Conservation (phyloP, 179 eudicot species). For the Spergularia azorica region DNA sequence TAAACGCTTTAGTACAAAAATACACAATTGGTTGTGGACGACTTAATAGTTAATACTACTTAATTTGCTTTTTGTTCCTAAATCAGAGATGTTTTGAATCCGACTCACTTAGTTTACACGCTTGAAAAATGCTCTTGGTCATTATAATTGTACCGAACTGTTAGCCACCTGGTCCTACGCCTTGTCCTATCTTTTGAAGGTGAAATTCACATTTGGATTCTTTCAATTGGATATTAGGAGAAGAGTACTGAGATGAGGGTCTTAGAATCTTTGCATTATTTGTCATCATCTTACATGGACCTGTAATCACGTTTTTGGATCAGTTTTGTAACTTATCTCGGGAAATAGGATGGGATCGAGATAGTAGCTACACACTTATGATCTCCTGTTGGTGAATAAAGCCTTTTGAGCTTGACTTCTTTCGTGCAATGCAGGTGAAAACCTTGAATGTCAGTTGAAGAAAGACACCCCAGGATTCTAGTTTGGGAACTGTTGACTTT, state of each 20-base stretch:
- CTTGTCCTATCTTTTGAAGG: not conserved
- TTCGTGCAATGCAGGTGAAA: slow-evolving; percentile 15
- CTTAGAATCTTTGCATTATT: not conserved
- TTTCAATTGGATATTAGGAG: not conserved
- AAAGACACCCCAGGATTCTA: not conserved
- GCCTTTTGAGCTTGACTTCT: slow-evolving; percentile 4
- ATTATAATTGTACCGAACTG: not conserved
- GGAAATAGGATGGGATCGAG: not conserved
- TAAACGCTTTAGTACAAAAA: too few relatives aligned
- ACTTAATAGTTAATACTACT: not conserved
- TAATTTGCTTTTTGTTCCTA: not conserved
- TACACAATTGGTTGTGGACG: not conserved
- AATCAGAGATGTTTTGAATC: not conserved
- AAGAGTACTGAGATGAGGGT: not conserved
- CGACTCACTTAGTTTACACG: not conserved
- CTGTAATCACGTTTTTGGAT: not conserved
- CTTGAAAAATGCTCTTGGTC: not conserved
- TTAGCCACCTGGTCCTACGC: not conserved
- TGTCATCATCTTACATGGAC: not conserved
- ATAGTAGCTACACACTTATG: not conserved
- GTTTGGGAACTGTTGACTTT: not conserved
- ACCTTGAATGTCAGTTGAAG: slow-evolving; percentile 6
- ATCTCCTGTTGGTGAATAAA: not conserved
- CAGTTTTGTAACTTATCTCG: not conserved
- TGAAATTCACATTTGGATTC: not conserved